These are phyloP conservation scores for Mycotypha africana DNA, from an alignment of 371 early-diverging fungal genomes.

Conservation along the genomic window DNA sequence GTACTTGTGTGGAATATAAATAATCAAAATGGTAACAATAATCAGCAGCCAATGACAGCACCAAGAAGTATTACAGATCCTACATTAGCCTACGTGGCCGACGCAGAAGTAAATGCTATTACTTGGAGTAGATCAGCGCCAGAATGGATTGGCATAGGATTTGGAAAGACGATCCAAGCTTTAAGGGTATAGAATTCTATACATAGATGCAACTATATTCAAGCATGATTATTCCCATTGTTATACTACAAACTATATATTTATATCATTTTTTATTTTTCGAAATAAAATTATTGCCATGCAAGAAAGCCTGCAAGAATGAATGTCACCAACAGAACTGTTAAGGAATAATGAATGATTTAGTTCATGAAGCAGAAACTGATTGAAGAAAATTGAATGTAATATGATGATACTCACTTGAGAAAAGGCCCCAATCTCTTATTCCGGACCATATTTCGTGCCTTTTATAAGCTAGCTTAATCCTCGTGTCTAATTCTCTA, in stretches of 20 bases:
- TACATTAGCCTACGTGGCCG: constrained; percentile 63
- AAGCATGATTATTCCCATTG: no score
- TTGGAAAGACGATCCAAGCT: constrained; percentile 63
- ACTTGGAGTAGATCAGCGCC: constrained; percentile 64
- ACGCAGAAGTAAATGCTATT: constrained; percentile 65
- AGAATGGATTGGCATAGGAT: constrained; percentile 75
- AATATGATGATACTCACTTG: constrained; percentile 2
- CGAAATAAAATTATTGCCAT: no score
- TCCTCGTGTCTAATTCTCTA: constrained; percentile 11
- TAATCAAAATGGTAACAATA: constrained; percentile 5
- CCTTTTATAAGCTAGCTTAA: constrained; percentile 9
- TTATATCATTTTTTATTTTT: no score
- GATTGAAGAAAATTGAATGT: not conserved
- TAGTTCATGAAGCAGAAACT: no score
- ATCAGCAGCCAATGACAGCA: constrained; percentile 3
- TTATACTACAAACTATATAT: no score
- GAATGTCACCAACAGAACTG: no score
- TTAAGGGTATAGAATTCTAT: constrained; percentile 33
- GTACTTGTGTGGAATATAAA: constrained; percentile 81
- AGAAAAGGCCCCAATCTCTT: constrained; percentile 12
- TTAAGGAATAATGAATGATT: no score
- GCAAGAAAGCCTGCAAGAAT: no score
- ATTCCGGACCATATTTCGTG: constrained; percentile 15
- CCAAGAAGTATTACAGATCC: constrained; percentile 57
- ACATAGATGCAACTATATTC: no score